These are phyloP conservation scores for Thraustochytrium sp. DNA, from an alignment of 352 stramenopile species.

Conservation along the genomic window DNA sequence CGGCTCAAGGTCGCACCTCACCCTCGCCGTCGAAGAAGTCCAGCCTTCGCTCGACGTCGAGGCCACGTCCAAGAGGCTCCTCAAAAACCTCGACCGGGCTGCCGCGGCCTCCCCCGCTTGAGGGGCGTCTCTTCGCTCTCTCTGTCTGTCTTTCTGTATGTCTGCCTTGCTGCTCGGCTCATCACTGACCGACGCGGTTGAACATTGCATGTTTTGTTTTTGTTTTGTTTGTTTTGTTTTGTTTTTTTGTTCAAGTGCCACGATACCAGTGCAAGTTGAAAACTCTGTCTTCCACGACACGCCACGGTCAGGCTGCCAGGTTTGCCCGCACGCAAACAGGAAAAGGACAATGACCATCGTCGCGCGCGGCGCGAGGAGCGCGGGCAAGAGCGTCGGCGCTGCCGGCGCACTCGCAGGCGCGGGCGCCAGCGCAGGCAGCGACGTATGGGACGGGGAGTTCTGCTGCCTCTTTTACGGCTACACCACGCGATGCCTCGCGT, in stretches of 20 bases:
- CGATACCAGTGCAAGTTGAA: too few species aligned
- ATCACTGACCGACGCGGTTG: not conserved
- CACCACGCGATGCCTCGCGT: not conserved
- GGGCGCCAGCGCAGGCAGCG: not conserved
- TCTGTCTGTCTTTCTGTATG: not conserved
- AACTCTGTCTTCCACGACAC: too few species aligned
- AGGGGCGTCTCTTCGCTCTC: not conserved
- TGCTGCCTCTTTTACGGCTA: conserved; percentile 13
- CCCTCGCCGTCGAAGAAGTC: not conserved
- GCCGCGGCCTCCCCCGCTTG: not conserved
- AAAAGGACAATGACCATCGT: too few species aligned
- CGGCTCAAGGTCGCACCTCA: not conserved
- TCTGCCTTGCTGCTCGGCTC: not conserved
- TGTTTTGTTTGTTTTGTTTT: not conserved
- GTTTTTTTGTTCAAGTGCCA: not conserved
- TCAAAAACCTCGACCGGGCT: not conserved
- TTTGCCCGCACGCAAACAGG: too few species aligned
- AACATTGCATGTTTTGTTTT: not conserved
- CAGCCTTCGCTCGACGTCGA: conserved; percentile 8
- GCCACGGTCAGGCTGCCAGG: too few species aligned
- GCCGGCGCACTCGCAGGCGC: not conserved
- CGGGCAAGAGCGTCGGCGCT: not conserved
- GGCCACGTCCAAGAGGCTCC: conserved; percentile 14
- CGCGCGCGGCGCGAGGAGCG: not conserved
- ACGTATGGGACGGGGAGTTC: not conserved